A percentile compares a stretch with the other conserved stretches of the same genome.
These are phyloP conservation scores for Trichoderma simmonsii DNA, from an alignment of 2,329 filamentous ascomycete genomes.

Conservation along the genomic window DNA sequence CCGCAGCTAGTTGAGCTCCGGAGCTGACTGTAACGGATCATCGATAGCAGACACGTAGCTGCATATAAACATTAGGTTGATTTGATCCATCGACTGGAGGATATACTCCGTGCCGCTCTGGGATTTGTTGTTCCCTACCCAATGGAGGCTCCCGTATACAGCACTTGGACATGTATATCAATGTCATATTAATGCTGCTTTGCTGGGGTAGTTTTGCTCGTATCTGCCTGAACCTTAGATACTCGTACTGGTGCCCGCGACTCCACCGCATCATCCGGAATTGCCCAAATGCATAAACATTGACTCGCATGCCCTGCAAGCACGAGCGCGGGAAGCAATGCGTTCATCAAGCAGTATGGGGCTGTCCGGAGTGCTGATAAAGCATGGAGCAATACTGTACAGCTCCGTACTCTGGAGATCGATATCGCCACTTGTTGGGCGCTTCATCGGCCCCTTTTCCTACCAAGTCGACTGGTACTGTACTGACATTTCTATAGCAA, in stretches of 20 bases:
- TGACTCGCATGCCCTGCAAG: constrained; percentile 10
- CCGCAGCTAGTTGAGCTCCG: neutral
- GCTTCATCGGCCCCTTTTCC: neutral
- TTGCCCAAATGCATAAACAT: constrained; percentile 5
- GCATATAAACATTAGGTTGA: neutral
- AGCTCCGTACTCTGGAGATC: neutral
- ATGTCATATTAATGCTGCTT: neutral
- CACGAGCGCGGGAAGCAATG: constrained; percentile 5
- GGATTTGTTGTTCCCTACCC: neutral
- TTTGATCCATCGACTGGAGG: neutral
- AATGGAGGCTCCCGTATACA: neutral
- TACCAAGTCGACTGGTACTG: neutral
- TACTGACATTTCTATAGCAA: neutral
- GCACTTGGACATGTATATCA: neutral
- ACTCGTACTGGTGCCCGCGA: neutral
- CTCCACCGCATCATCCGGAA: neutral
- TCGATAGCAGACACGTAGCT: neutral
- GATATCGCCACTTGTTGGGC: neutral
- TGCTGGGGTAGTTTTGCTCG: neutral
- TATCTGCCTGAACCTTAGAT: neutral
- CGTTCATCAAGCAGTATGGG: neutral
- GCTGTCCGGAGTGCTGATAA: neutral
- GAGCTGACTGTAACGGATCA: neutral
- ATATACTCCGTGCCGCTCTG: neutral
- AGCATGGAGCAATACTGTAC: neutral